These are phyloP conservation scores for Cladorrhinum sp. DNA, from an alignment of 2,329 filamentous ascomycete species.

Conservation along the genomic window DNA sequence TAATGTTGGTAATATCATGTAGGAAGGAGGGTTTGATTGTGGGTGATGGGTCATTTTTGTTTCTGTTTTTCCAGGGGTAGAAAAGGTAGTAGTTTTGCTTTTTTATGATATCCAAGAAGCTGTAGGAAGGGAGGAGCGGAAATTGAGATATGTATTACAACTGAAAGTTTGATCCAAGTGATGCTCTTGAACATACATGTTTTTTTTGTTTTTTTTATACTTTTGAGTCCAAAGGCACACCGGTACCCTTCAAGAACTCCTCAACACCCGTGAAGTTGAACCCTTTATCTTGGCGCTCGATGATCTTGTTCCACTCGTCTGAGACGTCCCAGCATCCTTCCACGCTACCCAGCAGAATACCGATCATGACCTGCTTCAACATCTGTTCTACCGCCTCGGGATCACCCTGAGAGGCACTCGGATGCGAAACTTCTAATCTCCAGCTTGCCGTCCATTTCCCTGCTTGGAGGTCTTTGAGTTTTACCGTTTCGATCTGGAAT, in stretches of 20 bases:
- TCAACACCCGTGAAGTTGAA: constrained; percentile 32
- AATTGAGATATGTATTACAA: too few relatives aligned
- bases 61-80: background rate
- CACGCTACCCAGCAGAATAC: constrained; percentile 28
- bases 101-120: background rate
- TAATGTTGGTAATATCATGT: background rate
- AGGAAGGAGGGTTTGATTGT: background rate
- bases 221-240: too few relatives aligned
- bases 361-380: constrained; percentile 21
- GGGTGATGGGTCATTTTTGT: background rate
- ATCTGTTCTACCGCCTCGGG: constrained; percentile 28
- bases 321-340: constrained; percentile 29
- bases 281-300: constrained; percentile 27
- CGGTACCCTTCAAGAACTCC: constrained; percentile 28
- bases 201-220: too few relatives aligned
- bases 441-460: constrained; percentile 29
- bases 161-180: too few relatives aligned
- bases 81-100: background rate
- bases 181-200: too few relatives aligned
- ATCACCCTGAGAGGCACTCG: constrained; percentile 23
- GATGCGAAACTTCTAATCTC: constrained; percentile 28
- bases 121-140: background rate
- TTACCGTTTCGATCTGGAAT: constrained; percentile 32
- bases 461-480: constrained; percentile 32
- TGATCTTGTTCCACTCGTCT: constrained; percentile 35